A percentile compares a stretch with the other conserved stretches of the same genome.
phyloP scores from a whole-genome alignment of 495 filamentous ascomycete genomes.

The Lineolata rhizophorae region DNA sequence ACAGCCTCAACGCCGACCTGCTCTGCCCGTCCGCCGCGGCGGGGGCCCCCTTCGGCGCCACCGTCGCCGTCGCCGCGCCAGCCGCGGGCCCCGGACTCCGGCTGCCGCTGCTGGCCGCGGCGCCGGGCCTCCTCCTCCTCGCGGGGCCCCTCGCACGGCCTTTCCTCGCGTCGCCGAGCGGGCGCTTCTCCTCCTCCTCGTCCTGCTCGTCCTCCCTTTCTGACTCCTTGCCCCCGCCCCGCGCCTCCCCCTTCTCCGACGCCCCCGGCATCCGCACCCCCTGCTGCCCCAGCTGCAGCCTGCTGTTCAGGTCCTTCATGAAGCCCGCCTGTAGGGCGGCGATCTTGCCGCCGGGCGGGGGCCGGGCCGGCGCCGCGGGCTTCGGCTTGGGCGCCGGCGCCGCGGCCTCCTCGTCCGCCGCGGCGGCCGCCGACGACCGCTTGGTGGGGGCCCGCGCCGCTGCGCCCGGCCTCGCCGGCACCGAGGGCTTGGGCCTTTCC shows the following conservation, averaged over 20 bases:
- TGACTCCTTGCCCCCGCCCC: constrained; percentile 29
- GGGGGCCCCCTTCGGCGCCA: constrained; percentile 1
- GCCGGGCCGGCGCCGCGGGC: constrained; percentile 51
- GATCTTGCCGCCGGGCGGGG: constrained; percentile 55
- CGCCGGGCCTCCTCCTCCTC: constrained; percentile 55
- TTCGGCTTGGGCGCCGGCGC: constrained; percentile 15
- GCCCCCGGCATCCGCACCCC: no score
- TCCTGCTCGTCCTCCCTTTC: constrained; percentile 19
- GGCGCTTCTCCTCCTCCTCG: constrained; percentile 45
- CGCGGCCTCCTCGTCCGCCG: constrained; percentile 2
- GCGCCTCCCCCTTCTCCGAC: constrained; percentile 37
- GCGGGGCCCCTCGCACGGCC: constrained; percentile 73
- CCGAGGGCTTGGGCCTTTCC: constrained; percentile 35
- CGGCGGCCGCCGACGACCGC: constrained; percentile 7
- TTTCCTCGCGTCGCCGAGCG: constrained; percentile 71
- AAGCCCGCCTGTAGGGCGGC: constrained; percentile 78
- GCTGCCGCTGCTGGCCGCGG: no score
- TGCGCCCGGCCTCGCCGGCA: neutral
- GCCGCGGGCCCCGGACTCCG: no score
- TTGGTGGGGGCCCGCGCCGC: constrained; percentile 1
- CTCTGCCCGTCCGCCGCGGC: constrained; percentile 10
- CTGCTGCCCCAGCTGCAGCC: constrained; percentile 62
- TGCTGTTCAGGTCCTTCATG: constrained; percentile 70
- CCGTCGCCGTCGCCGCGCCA: no score
- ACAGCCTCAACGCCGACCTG: constrained; percentile 19